A percentile compares a stretch with the other conserved stretches of the same genome.
phyloP scores from a whole-genome alignment of 306 rosid genomes.

The Acacia confusa region DNA sequence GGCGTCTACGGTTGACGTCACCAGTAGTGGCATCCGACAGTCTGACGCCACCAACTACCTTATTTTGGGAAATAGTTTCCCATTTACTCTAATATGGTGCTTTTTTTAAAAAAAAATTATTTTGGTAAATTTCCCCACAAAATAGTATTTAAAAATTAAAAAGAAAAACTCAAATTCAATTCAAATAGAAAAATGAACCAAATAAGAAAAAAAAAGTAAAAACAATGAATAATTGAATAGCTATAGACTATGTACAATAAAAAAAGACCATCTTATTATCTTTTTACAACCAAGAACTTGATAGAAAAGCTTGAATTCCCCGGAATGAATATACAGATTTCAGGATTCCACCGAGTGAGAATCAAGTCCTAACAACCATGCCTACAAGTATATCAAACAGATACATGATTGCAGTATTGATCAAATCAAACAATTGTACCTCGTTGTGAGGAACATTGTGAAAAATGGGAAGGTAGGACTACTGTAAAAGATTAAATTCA shows the following conservation, averaged over 20 bases:
- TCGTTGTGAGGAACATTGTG: neutral
- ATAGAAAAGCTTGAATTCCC: neutral
- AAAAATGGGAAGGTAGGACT: constrained; percentile 12
- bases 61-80: no score
- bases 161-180: neutral
- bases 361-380: constrained; percentile 6
- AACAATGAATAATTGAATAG: neutral
- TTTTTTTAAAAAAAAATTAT: no score
- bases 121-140: no score
- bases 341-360: neutral
- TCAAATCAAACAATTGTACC: neutral
- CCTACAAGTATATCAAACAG: constrained; percentile 3
- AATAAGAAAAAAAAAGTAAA: neutral
- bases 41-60: no score
- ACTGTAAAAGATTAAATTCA: neutral
- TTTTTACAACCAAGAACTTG: neutral
- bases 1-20: no score
- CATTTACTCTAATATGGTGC: no score
- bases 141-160: neutral
- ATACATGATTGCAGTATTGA: neutral
- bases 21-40: no score
- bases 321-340: constrained; percentile 3
- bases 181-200: neutral
- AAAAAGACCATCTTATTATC: neutral
- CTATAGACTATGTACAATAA: neutral